Evolutionary conservation across 768 basidiomycete species (phyloP).

Genomic region (Boletus speciosus): DNA sequence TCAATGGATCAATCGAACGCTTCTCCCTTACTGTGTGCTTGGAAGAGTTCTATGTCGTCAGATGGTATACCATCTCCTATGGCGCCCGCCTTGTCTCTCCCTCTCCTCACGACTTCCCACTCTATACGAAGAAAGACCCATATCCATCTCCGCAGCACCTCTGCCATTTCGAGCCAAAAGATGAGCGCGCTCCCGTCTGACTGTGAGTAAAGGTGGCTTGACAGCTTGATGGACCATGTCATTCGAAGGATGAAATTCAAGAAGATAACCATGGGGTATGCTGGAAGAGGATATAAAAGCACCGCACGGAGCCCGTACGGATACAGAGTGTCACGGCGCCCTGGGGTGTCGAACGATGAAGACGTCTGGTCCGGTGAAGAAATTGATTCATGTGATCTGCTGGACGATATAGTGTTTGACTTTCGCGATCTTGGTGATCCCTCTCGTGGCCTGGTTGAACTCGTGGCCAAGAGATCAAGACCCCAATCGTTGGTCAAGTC

Average conservation of each 20-base stretch:
- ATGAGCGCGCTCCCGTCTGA: constrained; percentile 79
- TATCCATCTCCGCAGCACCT: constrained; percentile 89
- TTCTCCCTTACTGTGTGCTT: constrained; percentile 11
- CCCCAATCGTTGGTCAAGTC: constrained; percentile 99
- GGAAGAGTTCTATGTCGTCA: constrained; percentile 15
- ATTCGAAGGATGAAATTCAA: constrained; percentile 86
- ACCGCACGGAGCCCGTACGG: constrained; percentile 72
- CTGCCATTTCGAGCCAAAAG: constrained; percentile 88
- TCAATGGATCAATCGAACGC: constrained; percentile 16
- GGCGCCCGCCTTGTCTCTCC: constrained; percentile 14
- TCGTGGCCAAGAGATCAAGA: constrained; percentile 60
- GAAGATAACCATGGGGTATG: constrained; percentile 80
- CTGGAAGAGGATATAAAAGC: constrained; percentile 74
- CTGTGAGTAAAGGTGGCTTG: constrained; percentile 75
- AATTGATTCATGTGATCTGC: constrained; percentile 9
- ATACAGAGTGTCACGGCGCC: constrained; percentile 30
- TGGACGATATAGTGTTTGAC: constrained; percentile 28
- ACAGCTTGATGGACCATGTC: constrained; percentile 92
- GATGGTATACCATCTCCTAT: constrained; percentile 3
- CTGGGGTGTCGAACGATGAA: constrained; percentile 18
- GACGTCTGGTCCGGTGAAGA: not conserved
- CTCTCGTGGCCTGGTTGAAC: constrained; percentile 24
- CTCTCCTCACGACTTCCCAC: constrained; percentile 84
- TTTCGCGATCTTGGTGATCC: constrained; percentile 42
- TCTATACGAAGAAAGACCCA: constrained; percentile 98